A percentile compares a stretch with the other conserved stretches of the same genome.
Conservation (phyloP, 2,329 filamentous ascomycete species). For the Didymella lethalis region DNA sequence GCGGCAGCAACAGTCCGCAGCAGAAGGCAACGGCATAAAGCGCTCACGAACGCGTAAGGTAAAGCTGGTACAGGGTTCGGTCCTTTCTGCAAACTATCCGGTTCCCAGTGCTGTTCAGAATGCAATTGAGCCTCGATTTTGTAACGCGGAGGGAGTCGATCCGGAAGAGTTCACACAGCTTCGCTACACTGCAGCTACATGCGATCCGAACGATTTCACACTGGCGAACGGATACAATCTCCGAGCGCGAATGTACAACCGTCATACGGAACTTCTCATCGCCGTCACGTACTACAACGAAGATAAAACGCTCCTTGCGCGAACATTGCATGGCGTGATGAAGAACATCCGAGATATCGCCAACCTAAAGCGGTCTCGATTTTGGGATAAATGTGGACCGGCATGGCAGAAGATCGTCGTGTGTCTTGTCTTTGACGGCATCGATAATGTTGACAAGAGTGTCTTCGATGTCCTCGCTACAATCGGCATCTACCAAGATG, state of each 20-base stretch:
- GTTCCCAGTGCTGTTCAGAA: neutral
- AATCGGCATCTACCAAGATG: neutral
- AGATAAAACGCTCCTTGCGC: neutral
- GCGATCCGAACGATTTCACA: neutral
- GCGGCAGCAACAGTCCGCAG: neutral
- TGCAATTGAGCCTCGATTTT: neutral
- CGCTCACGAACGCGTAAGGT: neutral
- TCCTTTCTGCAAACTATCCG: neutral
- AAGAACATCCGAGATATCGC: neutral
- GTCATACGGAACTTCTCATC: neutral
- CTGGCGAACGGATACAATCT: neutral
- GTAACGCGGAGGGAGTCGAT: neutral
- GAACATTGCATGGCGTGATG: neutral
- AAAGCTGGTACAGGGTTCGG: neutral
- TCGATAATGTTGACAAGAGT: neutral
- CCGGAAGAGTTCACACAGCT: neutral
- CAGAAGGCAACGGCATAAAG: neutral
- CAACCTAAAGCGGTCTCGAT: neutral
- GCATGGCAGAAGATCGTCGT: neutral
- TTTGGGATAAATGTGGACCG: neutral
- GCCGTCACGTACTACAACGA: neutral
- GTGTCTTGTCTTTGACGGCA: neutral
- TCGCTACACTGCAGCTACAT: neutral
- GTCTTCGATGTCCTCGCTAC: neutral
- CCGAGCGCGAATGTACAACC: neutral